phyloP scores from a whole-genome alignment of 208 protist genomes.

The Leishmania braziliensis region DNA sequence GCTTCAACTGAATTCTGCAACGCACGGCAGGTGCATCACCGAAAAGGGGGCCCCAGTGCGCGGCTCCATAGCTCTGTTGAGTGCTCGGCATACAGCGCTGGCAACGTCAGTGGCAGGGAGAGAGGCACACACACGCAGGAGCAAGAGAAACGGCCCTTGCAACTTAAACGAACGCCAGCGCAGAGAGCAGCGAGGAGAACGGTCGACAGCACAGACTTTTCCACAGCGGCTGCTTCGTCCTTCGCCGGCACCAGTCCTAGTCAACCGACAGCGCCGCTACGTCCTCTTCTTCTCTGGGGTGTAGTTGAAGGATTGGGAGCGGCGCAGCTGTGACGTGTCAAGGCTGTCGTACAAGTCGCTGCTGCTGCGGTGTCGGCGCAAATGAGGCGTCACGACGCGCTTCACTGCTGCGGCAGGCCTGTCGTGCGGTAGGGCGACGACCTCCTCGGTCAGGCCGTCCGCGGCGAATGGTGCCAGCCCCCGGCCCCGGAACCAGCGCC shows the following conservation, averaged over 20 bases:
- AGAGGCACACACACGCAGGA: not conserved
- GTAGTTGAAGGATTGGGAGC: conserved; percentile 20
- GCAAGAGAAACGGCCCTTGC: not conserved
- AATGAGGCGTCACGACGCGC: not conserved
- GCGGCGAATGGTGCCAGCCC: not conserved
- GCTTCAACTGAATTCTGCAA: not conserved
- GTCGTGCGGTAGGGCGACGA: not conserved
- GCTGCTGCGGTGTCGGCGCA: conserved; percentile 10
- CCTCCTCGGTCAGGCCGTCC: conserved; percentile 2
- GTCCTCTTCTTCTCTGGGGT: not conserved
- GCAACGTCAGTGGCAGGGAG: not conserved
- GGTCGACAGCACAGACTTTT: not conserved
- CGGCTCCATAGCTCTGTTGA: not conserved
- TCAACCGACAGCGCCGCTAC: not conserved
- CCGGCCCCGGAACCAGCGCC: conserved; percentile 6
- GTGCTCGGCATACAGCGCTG: not conserved
- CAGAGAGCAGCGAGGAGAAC: not conserved
- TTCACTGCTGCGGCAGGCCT: conserved; percentile 4
- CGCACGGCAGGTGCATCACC: not conserved
- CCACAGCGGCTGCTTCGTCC: not conserved
- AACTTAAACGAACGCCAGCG: not conserved
- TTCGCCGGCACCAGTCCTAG: not conserved
- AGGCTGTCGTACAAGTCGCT: conserved; percentile 13
- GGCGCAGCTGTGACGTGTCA: conserved; percentile 30
- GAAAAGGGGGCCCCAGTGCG: not conserved